Conservation (phyloP, 2,329 filamentous ascomycete genomes). For the Pyrenochaeta sp. region DNA sequence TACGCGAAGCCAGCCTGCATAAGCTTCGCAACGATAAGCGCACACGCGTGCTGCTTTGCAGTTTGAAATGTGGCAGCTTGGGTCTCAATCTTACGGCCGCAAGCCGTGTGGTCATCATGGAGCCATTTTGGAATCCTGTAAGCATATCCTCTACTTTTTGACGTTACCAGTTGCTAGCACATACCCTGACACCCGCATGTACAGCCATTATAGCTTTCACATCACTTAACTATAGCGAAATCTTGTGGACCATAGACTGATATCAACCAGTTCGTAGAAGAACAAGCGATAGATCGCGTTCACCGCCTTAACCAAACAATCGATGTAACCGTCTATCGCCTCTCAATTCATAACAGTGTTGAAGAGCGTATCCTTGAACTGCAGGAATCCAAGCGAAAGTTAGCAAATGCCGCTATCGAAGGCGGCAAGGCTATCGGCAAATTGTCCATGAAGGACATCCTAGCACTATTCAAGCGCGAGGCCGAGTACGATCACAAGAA, state of each 20-base stretch:
- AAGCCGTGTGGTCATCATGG: conserved; percentile 90
- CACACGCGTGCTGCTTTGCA: conserved; percentile 88
- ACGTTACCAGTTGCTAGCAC: not conserved
- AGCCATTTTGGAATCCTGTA: conserved; percentile 98
- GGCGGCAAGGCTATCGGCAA: conserved; percentile 81
- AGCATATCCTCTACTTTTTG: conserved; percentile 42
- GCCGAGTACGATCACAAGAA: conserved; percentile 60
- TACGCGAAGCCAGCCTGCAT: conserved; percentile 84
- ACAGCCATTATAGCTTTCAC: too few species aligned
- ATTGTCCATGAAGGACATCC: conserved; percentile 90
- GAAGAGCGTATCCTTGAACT: conserved; percentile 95
- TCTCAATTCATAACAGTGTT: conserved; percentile 85
- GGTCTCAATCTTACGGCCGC: conserved; percentile 95
- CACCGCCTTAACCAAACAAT: conserved; percentile 97
- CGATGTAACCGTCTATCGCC: conserved; percentile 93
- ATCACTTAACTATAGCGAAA: not conserved
- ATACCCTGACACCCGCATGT: not conserved
- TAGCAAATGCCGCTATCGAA: conserved; percentile 93
- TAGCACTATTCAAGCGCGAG: conserved; percentile 84
- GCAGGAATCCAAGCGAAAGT: conserved; percentile 89
- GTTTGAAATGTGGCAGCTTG: conserved; percentile 89
- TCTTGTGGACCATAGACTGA: conserved; percentile 15
- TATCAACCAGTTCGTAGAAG: conserved; percentile 80
- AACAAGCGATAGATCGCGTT: conserved; percentile 97
- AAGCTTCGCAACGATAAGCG: conserved; percentile 76